Evolutionary conservation across 75 land plant genomes (phyloP).

Genomic region (Picea sitchensis): DNA sequence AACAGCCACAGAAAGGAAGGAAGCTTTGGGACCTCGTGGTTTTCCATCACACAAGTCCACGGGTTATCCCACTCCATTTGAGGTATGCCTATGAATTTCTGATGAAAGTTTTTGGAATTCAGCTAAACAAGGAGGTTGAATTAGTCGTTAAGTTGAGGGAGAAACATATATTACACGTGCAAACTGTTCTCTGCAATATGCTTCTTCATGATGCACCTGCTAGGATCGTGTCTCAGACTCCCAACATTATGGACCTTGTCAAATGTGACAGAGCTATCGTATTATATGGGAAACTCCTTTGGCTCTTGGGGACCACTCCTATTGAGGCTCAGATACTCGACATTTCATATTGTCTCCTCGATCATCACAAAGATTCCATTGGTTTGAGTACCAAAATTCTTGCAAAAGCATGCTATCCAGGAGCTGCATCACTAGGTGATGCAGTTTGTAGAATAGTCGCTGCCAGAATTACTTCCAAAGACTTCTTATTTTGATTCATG

Average conservation of each 20-base stretch:
- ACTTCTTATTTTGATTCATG: conserved; percentile 88
- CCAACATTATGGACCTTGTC: conserved; percentile 88
- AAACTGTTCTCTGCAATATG: conserved; percentile 93
- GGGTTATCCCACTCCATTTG: conserved; percentile 72
- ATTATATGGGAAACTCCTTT: conserved; percentile 51
- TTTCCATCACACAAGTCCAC: conserved; percentile 76
- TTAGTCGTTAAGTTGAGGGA: conserved; percentile 67
- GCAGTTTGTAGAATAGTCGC: conserved; percentile 94
- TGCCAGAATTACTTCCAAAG: conserved; percentile 58
- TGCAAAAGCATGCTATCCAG: conserved; percentile 77
- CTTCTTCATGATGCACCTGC: conserved; percentile 83
- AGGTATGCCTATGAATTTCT: conserved; percentile 70
- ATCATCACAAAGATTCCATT: conserved; percentile 63
- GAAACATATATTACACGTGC: conserved; percentile 69
- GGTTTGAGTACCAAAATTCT: conserved; percentile 89
- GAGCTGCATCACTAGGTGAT: conserved; percentile 63
- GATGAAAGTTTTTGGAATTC: conserved; percentile 80
- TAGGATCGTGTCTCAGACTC: conserved; percentile 78
- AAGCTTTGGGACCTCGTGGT: conserved; percentile 88
- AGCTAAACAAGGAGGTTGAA: conserved; percentile 85
- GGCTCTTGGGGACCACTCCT: conserved; percentile 89
- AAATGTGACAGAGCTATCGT: conserved; percentile 88
- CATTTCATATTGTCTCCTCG: conserved; percentile 64
- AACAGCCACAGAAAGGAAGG: conserved; percentile 38
- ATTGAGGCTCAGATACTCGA: conserved; percentile 68